Conservation (phyloP, 2,329 filamentous ascomycete genomes). For the Emergomyces pasteurianus region DNA sequence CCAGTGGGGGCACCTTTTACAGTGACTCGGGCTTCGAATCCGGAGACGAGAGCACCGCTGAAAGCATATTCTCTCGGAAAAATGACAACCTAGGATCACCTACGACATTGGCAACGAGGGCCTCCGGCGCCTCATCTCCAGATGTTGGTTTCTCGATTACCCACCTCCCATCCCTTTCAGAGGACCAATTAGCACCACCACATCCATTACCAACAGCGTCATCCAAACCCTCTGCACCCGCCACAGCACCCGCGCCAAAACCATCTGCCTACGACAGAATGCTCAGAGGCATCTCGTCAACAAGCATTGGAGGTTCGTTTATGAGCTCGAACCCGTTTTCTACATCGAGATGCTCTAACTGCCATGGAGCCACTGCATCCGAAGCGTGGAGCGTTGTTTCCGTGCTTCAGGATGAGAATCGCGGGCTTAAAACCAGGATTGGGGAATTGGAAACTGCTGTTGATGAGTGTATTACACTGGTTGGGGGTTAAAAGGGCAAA, state of each 20-base stretch:
- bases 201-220: slow-evolving; percentile 19
- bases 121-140: slow-evolving; percentile 23
- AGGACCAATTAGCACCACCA: slow-evolving; percentile 1
- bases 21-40: slow-evolving; percentile 50
- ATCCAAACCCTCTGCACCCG: not conserved
- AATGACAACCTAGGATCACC: slow-evolving; percentile 23
- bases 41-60: slow-evolving; percentile 41
- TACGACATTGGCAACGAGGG: slow-evolving; percentile 23
- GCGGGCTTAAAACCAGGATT: slow-evolving; percentile 40
- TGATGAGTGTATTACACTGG: slow-evolving; percentile 45
- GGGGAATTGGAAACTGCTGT: slow-evolving; percentile 43
- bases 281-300: slow-evolving; percentile 29
- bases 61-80: slow-evolving; percentile 36
- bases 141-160: slow-evolving; percentile 19
- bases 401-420: slow-evolving; percentile 44
- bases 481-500: slow-evolving; percentile 19
- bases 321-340: slow-evolving; percentile 13
- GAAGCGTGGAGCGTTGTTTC: slow-evolving; percentile 44
- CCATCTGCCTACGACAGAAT: slow-evolving; percentile 33
- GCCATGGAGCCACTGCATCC: slow-evolving; percentile 28
- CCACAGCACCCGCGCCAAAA: slow-evolving; percentile 7
- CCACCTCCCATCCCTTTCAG: slow-evolving; percentile 7
- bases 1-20: slow-evolving; percentile 29
- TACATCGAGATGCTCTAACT: slow-evolving; percentile 28
- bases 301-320: slow-evolving; percentile 22